Evolutionary conservation across 352 stramenopile genomes (phyloP).

Genomic region (Pythium dissotocum): DNA sequence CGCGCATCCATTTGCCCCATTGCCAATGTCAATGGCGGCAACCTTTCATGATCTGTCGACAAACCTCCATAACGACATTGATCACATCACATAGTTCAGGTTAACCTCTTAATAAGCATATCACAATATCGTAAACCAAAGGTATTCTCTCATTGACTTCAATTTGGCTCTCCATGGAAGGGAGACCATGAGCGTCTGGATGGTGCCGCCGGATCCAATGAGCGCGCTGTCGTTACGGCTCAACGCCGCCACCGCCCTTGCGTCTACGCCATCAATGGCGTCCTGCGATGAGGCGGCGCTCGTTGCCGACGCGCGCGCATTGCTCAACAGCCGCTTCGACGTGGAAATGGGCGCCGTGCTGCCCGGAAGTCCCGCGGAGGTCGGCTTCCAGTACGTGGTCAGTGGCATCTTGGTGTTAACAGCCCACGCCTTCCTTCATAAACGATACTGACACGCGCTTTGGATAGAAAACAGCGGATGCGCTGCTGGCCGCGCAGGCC

Average conservation of each 20-base stretch:
- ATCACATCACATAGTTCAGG: not conserved
- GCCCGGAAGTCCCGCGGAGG: conserved; percentile 41
- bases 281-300: conserved; percentile 54
- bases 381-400: conserved; percentile 84
- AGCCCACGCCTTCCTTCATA: not conserved
- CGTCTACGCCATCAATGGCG: not conserved
- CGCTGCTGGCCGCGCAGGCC: conserved; percentile 76
- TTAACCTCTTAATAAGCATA: not conserved
- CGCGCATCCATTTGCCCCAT: not conserved
- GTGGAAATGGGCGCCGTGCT: conserved; percentile 69
- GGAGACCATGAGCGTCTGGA: conserved; percentile 22
- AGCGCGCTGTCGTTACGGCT: conserved; percentile 7
- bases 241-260: not conserved
- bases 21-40: not conserved
- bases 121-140: not conserved
- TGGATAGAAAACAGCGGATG: conserved; percentile 69
- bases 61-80: not conserved
- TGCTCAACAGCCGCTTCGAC: conserved; percentile 58
- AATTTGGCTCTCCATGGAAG: conserved; percentile 6
- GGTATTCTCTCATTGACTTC: conserved; percentile 10
- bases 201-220: not conserved
- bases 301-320: conserved; percentile 38
- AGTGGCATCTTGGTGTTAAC: not conserved
- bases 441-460: not conserved
- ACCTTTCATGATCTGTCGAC: conserved; percentile 2